Evolutionary conservation across 1,284 basidiomycete species (phyloP).

Genomic region (Ustilago trichophora): DNA sequence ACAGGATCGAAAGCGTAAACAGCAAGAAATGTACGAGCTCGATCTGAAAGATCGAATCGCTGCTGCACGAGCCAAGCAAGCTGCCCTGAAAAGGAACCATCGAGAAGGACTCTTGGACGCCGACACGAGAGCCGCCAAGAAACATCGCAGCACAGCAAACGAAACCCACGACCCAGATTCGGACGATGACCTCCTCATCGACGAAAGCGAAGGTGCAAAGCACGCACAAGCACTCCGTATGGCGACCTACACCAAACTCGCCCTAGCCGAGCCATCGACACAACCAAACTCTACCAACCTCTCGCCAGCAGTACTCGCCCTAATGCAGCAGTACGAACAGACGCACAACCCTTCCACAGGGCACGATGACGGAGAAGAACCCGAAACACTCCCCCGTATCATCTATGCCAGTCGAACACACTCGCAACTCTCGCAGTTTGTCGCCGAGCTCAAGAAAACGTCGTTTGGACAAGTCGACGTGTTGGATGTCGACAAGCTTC

Average conservation of each 20-base stretch:
- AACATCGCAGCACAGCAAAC: slow-evolving; percentile 7
- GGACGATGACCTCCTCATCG: slow-evolving; percentile 46
- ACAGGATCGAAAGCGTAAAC: slow-evolving; percentile 55
- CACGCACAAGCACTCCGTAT: slow-evolving; percentile 14
- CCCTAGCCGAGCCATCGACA: slow-evolving; percentile 8
- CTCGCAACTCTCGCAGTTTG: slow-evolving; percentile 89
- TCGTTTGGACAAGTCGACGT: slow-evolving; percentile 67
- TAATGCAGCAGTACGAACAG: slow-evolving; percentile 73
- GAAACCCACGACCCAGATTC: slow-evolving; percentile 20
- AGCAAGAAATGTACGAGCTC: slow-evolving; percentile 57
- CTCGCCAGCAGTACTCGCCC: slow-evolving; percentile 78
- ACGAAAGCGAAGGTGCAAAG: slow-evolving; percentile 23
- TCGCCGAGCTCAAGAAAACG: slow-evolving; percentile 83
- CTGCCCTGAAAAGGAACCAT: slow-evolving; percentile 25
- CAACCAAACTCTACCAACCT: slow-evolving; percentile 67
- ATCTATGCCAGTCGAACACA: slow-evolving; percentile 95
- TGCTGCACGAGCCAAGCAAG: slow-evolving; percentile 45
- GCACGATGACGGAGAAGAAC: slow-evolving; percentile 47
- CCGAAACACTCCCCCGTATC: slow-evolving; percentile 70
- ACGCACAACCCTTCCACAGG: slow-evolving; percentile 21
- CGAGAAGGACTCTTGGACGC: slow-evolving; percentile 7
- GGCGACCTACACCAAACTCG: slow-evolving; percentile 28
- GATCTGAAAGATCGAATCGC: slow-evolving; percentile 64
- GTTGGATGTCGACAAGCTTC: slow-evolving; percentile 20
- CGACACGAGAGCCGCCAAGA: slow-evolving; percentile 13